phyloP scores from a whole-genome alignment of 768 basidiomycete species.

The Kwoniella mangroviensis region DNA sequence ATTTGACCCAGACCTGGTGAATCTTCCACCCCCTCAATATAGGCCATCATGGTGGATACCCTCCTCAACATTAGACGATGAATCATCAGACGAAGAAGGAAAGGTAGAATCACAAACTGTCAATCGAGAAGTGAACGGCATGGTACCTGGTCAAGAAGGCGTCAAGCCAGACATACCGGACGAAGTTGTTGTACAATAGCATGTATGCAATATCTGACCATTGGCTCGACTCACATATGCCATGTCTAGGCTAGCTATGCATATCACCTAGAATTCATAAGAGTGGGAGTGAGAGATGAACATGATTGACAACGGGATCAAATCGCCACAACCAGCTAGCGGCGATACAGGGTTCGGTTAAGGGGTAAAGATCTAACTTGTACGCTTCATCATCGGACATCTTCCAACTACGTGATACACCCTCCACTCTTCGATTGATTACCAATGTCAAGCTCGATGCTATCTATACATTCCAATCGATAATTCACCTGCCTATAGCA shows the following conservation, averaged over 20 bases:
- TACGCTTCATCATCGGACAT: slow-evolving; percentile 19
- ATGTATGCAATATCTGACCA: slow-evolving; percentile 1
- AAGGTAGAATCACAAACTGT: not conserved
- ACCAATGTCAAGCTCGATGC: not conserved
- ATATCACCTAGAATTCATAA: no score
- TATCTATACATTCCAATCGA: not conserved
- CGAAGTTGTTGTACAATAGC: slow-evolving; percentile 7
- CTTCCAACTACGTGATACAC: not conserved
- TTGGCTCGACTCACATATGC: not conserved
- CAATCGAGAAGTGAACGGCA: slow-evolving; percentile 15
- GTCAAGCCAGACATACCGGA: slow-evolving; percentile 15
- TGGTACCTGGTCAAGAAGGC: slow-evolving; percentile 23
- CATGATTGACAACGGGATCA: not conserved
- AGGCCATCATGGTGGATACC: slow-evolving; percentile 36
- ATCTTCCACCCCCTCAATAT: slow-evolving; percentile 39
- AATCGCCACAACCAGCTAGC: slow-evolving; percentile 17
- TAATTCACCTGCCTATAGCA: not conserved
- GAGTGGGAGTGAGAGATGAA: not conserved
- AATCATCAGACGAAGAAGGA: slow-evolving; percentile 26
- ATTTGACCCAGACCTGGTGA: slow-evolving; percentile 54
- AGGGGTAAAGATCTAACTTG: not conserved
- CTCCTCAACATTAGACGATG: slow-evolving; percentile 17
- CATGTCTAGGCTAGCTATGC: no score
- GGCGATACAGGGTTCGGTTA: slow-evolving; percentile 9
- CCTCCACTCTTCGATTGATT: slow-evolving; percentile 4